These are phyloP conservation scores for Fraxinus platypoda DNA, from an alignment of 305 asterid species.

Conservation along the genomic window DNA sequence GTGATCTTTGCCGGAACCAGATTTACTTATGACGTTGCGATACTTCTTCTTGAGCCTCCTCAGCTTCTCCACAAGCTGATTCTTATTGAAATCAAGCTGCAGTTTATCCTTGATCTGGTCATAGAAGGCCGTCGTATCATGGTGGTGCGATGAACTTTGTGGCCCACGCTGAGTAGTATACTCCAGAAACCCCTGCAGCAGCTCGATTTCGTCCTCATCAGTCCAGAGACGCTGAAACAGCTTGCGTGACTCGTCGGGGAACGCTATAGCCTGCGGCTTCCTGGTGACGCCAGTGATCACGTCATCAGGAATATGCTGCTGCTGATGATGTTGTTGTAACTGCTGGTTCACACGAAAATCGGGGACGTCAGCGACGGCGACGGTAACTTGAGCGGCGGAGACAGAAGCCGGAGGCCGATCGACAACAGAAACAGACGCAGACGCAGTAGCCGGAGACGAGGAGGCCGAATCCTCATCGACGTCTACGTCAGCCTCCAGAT, in stretches of 20 bases:
- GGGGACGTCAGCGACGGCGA: conserved; percentile 50
- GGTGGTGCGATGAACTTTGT: conserved; percentile 63
- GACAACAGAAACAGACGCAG: conserved; percentile 16
- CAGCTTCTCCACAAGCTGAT: conserved; percentile 89
- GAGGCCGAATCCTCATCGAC: conserved; percentile 38
- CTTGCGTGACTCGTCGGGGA: conserved; percentile 69
- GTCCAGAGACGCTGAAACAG: conserved; percentile 95
- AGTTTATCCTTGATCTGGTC: conserved; percentile 84
- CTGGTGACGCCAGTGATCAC: conserved; percentile 26
- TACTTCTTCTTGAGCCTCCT: conserved; percentile 85
- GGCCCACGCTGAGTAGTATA: conserved; percentile 69
- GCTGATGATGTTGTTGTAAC: conserved; percentile 28
- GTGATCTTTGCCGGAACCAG: conserved; percentile 68
- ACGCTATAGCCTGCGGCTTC: conserved; percentile 42
- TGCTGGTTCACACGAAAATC: conserved; percentile 24
- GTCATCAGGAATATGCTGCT: conserved; percentile 29
- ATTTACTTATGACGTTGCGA: conserved; percentile 60
- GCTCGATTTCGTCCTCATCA: conserved; percentile 93
- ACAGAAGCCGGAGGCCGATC: conserved; percentile 35
- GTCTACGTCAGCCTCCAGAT: conserved; percentile 48
- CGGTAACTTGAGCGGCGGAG: conserved; percentile 40
- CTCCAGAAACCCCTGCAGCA: conserved; percentile 77
- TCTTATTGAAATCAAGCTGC: conserved; percentile 88
- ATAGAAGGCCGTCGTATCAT: conserved; percentile 85
- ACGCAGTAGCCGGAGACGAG: conserved; percentile 32